Evolutionary conservation across 2,329 filamentous ascomycete genomes (phyloP).

Genomic region (Penicillium digitatum): DNA sequence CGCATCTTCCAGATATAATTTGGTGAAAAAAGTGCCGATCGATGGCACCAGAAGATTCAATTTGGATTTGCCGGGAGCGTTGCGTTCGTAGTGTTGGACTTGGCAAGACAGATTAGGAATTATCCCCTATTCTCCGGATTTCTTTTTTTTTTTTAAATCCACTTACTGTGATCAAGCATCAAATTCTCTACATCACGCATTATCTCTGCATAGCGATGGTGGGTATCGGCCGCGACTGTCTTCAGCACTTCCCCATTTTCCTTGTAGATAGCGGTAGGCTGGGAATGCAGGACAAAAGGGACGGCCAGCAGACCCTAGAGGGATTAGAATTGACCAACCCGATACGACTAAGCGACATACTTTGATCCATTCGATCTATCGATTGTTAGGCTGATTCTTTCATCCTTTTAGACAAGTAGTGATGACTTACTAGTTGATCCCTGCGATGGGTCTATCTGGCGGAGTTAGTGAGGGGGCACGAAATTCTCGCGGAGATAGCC

Average conservation of each 20-base stretch:
- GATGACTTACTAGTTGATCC: conserved; percentile 69
- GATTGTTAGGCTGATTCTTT: conserved; percentile 4
- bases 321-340: conserved; percentile 14
- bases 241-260: conserved; percentile 59
- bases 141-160: not conserved
- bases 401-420: not conserved
- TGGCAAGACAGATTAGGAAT: conserved; percentile 1
- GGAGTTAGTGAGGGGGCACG: conserved; percentile 20
- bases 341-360: conserved; percentile 31
- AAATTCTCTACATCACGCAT: conserved; percentile 89
- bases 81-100: conserved; percentile 72
- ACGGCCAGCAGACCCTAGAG: conserved; percentile 72
- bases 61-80: conserved; percentile 72
- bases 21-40: conserved; percentile 90
- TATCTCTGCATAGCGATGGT: conserved; percentile 88
- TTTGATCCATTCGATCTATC: conserved; percentile 86
- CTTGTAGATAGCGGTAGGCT: conserved; percentile 83
- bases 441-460: conserved; percentile 69
- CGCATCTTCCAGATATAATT: conserved; percentile 78
- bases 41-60: conserved; percentile 86
- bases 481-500: conserved; percentile 16
- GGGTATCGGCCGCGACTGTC: conserved; percentile 73
- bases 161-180: conserved; percentile 81
- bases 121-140: not conserved
- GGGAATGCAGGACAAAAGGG: conserved; percentile 92